phyloP scores from a whole-genome alignment of 805 yeast species.

The Kregervanrija fluxuum region DNA sequence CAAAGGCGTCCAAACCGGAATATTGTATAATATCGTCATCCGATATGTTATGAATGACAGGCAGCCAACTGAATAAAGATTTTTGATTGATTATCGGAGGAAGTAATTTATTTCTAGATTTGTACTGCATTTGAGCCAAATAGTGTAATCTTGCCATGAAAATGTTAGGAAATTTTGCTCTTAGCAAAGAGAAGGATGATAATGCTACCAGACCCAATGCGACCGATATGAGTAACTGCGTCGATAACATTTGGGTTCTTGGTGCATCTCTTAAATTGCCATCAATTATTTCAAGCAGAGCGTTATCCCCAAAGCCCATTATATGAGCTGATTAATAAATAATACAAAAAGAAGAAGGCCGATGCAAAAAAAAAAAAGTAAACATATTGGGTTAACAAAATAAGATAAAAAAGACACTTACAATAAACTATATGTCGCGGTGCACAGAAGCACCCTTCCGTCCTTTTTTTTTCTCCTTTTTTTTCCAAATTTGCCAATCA shows the following conservation, averaged over 20 bases:
- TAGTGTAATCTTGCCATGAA: slow-evolving; percentile 73
- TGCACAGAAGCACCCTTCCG: too few relatives aligned
- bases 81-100: slow-evolving; percentile 52
- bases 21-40: slow-evolving; percentile 77
- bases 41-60: slow-evolving; percentile 50
- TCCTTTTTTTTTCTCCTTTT: too few relatives aligned
- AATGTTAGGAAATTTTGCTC: slow-evolving; percentile 71
- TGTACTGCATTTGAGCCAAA: slow-evolving; percentile 14
- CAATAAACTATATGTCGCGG: too few relatives aligned
- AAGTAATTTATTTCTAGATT: slow-evolving; percentile 34
- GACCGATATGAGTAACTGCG: slow-evolving; percentile 68
- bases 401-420: too few relatives aligned
- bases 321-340: slow-evolving; percentile 12
- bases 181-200: slow-evolving; percentile 57
- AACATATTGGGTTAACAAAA: too few relatives aligned
- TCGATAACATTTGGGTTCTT: slow-evolving; percentile 53
- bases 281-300: background rate
- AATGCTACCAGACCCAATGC: slow-evolving; percentile 65
- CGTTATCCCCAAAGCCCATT: background rate
- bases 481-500: too few relatives aligned
- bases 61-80: slow-evolving; percentile 77
- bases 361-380: too few relatives aligned
- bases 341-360: too few relatives aligned
- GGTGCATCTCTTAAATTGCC: slow-evolving; percentile 27
- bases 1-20: slow-evolving; percentile 94